Evolutionary conservation across 2,329 filamentous ascomycete species (phyloP), one percentile per base, ranked within the genome.

Genomic region (Rhinocladiella similis): DNA sequence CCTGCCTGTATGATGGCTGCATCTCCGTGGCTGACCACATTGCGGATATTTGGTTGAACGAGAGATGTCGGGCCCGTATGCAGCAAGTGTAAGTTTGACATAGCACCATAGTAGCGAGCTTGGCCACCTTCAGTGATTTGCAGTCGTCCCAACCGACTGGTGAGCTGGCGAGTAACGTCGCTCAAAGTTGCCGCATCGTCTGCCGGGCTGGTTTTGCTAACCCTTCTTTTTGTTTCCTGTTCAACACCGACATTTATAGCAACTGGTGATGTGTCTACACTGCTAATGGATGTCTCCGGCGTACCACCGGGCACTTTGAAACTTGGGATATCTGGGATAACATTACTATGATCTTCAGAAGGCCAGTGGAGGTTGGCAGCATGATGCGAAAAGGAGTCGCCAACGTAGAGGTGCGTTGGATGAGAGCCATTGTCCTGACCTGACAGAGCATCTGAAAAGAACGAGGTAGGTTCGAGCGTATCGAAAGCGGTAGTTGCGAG

Each of bases 81-180:
- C 1, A 77, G 67, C 20, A 77, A 53, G 47, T 74, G 75, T 14
- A 76, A 66, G 38, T 77, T 77, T 3, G 75, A 76, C 0, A 75
- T 75, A 1, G 75, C 70, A 10, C 76, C 76, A 45, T 75, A 77
- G 53, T 74, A 78, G 12, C 75, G 70, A 14, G 76, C 63, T 56
- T 76, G 72, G 0, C 75, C 75, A 59, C 75, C 75, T 1, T 71
- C 69, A 0, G 72, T 69, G 20, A 78, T 68, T 49, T 77, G 75
- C 47, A 78, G 57, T 4, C 73, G 74, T 4, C 76, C 76, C 16
- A 78, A 71, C 5, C 74, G 73, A 59, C 74, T 68, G 2, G 75
- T 75, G 7, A 77, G 63, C 51, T 77, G 73, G 48, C 75, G 71
- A 18, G 76, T 74, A 1, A 77, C 69, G 48, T 76, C 73, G 38